phyloP scores from a whole-genome alignment of 1,284 basidiomycete genomes.

The Fistulina hepatica region DNA sequence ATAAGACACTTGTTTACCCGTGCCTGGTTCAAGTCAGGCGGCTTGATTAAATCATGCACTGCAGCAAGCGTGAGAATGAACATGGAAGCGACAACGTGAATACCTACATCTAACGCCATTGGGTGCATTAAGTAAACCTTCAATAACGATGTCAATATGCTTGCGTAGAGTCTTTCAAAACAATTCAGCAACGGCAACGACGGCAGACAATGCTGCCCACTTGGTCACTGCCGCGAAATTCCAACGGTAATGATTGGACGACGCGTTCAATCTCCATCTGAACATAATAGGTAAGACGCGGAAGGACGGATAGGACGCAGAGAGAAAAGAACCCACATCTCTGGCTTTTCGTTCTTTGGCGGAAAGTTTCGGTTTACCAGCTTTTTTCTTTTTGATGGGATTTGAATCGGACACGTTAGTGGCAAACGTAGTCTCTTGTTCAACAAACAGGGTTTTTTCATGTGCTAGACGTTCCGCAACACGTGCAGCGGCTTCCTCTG shows the following conservation, averaged over 20 bases:
- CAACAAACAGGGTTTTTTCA: constrained; percentile 32
- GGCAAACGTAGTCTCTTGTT: constrained; percentile 30
- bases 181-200: neutral
- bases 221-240: constrained; percentile 82
- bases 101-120: constrained; percentile 44
- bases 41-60: constrained; percentile 75
- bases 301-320: neutral
- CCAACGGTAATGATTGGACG: constrained; percentile 73
- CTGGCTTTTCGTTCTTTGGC: constrained; percentile 79
- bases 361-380: constrained; percentile 52
- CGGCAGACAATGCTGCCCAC: constrained; percentile 29
- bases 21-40: constrained; percentile 49
- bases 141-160: constrained; percentile 70
- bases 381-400: constrained; percentile 49
- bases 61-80: constrained; percentile 1
- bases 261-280: constrained; percentile 64
- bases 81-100: neutral
- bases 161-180: constrained; percentile 51
- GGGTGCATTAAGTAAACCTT: constrained; percentile 49
- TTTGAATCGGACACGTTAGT: constrained; percentile 24
- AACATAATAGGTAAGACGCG: neutral
- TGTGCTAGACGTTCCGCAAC: constrained; percentile 23
- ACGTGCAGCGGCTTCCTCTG: constrained; percentile 28
- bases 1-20: constrained; percentile 29
- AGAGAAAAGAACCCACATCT: constrained; percentile 32